Percentiles rank a stretch among this genome's conserved stretches.
Conservation (phyloP, 139 green algal species). For the Chlamydomonas sphaeroides region DNA sequence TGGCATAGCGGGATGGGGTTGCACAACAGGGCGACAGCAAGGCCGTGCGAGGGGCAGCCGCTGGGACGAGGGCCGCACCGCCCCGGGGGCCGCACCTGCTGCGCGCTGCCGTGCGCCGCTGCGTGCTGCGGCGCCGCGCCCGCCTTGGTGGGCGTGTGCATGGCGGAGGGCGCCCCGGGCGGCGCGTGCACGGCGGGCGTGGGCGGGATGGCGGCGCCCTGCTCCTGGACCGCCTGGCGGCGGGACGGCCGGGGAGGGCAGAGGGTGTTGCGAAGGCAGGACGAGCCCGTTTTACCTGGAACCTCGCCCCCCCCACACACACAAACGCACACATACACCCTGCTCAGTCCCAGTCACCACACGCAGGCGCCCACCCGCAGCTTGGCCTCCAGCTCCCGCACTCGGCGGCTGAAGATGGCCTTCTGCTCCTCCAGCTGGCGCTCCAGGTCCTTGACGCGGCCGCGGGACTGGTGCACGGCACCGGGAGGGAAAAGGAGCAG, state of each 20-base stretch:
- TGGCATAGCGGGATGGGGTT: too few relatives aligned
- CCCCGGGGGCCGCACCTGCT: too few relatives aligned
- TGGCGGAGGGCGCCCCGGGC: neutral
- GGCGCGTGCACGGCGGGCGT: neutral
- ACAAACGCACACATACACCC: too few relatives aligned
- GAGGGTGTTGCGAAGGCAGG: too few relatives aligned
- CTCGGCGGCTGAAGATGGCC: constrained; percentile 45
- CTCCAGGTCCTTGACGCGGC: constrained; percentile 48
- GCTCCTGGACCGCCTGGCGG: neutral
- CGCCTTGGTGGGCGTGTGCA: constrained; percentile 32
- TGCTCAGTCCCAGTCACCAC: too few relatives aligned
- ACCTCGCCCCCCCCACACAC: too few relatives aligned
- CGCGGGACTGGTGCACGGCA: neutral
- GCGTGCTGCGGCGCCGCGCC: neutral
- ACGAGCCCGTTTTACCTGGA: too few relatives aligned
- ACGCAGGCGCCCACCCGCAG: constrained; percentile 28
- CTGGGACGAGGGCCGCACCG: too few relatives aligned
- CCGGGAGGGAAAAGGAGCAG: too few relatives aligned
- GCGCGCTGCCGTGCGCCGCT: too few relatives aligned
- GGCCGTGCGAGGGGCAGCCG: too few relatives aligned
- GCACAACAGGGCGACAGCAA: too few relatives aligned
- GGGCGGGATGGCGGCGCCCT: constrained; percentile 3
- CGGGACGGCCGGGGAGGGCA: neutral
- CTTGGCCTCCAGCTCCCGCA: constrained; percentile 58
- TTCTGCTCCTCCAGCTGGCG: constrained; percentile 63